These are phyloP conservation scores for Penicillium soppii DNA, from an alignment of 495 filamentous ascomycete species.

Conservation along the genomic window DNA sequence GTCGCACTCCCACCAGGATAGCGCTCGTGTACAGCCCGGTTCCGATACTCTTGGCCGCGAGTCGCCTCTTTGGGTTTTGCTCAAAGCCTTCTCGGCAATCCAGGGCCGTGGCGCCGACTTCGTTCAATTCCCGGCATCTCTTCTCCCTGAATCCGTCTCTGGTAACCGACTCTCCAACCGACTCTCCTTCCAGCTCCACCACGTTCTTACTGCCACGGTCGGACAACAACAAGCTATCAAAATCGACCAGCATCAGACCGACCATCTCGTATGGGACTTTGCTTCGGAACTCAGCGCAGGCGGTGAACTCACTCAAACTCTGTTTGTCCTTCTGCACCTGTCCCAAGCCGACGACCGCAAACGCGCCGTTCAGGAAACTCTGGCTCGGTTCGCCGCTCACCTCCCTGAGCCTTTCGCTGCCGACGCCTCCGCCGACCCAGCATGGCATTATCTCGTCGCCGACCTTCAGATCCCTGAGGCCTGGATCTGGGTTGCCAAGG, in stretches of 20 bases:
- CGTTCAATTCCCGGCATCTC: slow-evolving; percentile 35
- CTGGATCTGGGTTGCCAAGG: slow-evolving; percentile 89
- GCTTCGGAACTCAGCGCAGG: slow-evolving; percentile 68
- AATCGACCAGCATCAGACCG: slow-evolving; percentile 47
- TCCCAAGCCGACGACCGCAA: slow-evolving; percentile 60
- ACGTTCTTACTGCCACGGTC: slow-evolving; percentile 53
- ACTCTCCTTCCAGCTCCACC: slow-evolving; percentile 77
- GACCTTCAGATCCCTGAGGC: slow-evolving; percentile 64
- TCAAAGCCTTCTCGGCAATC: slow-evolving; percentile 72
- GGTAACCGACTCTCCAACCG: slow-evolving; percentile 69
- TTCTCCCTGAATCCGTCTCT: slow-evolving; percentile 52
- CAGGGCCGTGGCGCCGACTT: slow-evolving; percentile 20
- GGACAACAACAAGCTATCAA: slow-evolving; percentile 43
- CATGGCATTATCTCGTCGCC: slow-evolving; percentile 56
- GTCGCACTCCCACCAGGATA: slow-evolving; percentile 54
- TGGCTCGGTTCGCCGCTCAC: slow-evolving; percentile 53
- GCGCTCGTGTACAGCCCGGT: slow-evolving; percentile 47
- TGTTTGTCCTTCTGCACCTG: slow-evolving; percentile 79
- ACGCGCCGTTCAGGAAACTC: slow-evolving; percentile 64
- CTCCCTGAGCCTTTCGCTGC: slow-evolving; percentile 57
- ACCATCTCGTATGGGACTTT: slow-evolving; percentile 67
- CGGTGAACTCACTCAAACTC: slow-evolving; percentile 64
- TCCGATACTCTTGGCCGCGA: slow-evolving; percentile 53
- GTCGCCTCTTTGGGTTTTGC: slow-evolving; percentile 80
- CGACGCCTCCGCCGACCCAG: slow-evolving; percentile 41